Base-by-base conservation (phyloP, 805 yeast species). In the Wickerhamomyces rabaulensis region DNA sequence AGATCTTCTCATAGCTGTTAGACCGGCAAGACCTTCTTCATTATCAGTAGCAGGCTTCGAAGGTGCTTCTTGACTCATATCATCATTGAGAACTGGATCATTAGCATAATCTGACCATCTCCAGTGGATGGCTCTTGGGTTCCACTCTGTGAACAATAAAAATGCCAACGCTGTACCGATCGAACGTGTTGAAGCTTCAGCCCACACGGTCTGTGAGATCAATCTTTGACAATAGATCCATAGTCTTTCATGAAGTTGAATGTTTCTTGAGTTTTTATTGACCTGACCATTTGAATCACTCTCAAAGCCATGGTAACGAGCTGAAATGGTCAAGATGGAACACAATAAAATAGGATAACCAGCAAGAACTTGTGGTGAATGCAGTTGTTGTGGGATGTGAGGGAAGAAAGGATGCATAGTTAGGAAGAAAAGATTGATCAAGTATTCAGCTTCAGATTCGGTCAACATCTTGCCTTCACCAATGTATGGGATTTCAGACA, bases 381-480 rank as follows among this genome's bases (percentile, higher is more conserved):
- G 91, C 36, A 90, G 61, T 51, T 84, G 87, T 26, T 73, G 69
- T 1, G 97, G 96, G 36, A 92, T 75, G 60, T 83, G 87, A 1
- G 97, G 97, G 66, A 86, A 91, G 63, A 80, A 91, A 2, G 96
- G 97, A 63, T 88, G 95, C 81, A 91, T 77, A 3, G 89, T 79
- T 4, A 78, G 63, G 61, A 87, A 87, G 64, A 87, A 91, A 44
- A 80, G 61, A 35, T 74, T 70, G 22, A 86, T 75, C 27, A 83
- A 64, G 42, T 65, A 66, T 40, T 69, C 74, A 2, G 91, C 88
- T 57, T 84, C 88, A 0, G 56, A 61, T 51, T 79, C 89, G 0
- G 85, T 71, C 15, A 91, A 58, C 43, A 88, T 71, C 20, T 78
- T 78, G 3, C 67, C 63, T 10, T 52, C 52, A 4, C 86, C 84